These are phyloP conservation scores for Coemansia sp. DNA, from an alignment of 192 early-diverging fungal genomes.

Conservation along the genomic window DNA sequence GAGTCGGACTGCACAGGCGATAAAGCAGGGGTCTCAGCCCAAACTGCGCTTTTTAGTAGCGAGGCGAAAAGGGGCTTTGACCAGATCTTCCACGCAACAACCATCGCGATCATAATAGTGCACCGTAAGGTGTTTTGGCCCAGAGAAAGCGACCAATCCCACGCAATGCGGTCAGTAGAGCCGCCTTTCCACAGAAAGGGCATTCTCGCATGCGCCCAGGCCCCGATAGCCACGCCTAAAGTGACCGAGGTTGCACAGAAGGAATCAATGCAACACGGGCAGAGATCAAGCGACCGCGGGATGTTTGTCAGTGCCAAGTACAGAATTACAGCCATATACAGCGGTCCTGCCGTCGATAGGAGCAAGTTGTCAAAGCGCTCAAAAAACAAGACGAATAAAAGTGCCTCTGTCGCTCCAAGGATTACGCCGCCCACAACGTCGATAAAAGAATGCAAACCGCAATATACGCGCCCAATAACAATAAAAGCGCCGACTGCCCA, in stretches of 20 bases:
- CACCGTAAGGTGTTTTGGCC: constrained; percentile 38
- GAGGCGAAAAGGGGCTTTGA: constrained; percentile 34
- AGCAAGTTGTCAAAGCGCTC: constrained; percentile 31
- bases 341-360: constrained; percentile 37
- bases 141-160: constrained; percentile 39
- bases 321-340: constrained; percentile 29
- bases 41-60: constrained; percentile 15
- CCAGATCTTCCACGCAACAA: constrained; percentile 46
- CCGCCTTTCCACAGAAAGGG: constrained; percentile 42
- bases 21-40: not conserved
- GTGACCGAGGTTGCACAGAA: constrained; percentile 49
- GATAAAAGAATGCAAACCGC: constrained; percentile 84
- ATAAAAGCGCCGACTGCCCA: constrained; percentile 59
- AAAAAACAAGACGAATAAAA: constrained; percentile 32
- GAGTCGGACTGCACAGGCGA: not conserved
- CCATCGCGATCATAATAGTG: constrained; percentile 23
- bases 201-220: constrained; percentile 42
- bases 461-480: constrained; percentile 74
- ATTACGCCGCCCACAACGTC: constrained; percentile 72
- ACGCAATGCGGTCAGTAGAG: constrained; percentile 33
- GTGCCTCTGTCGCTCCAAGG: constrained; percentile 64
- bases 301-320: constrained; percentile 29
- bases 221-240: constrained; percentile 33
- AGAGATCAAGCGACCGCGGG: constrained; percentile 46
- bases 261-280: constrained; percentile 55